Base-by-base conservation (phyloP, 2,329 filamentous ascomycete genomes). In the Lecanicillium sp. region DNA sequence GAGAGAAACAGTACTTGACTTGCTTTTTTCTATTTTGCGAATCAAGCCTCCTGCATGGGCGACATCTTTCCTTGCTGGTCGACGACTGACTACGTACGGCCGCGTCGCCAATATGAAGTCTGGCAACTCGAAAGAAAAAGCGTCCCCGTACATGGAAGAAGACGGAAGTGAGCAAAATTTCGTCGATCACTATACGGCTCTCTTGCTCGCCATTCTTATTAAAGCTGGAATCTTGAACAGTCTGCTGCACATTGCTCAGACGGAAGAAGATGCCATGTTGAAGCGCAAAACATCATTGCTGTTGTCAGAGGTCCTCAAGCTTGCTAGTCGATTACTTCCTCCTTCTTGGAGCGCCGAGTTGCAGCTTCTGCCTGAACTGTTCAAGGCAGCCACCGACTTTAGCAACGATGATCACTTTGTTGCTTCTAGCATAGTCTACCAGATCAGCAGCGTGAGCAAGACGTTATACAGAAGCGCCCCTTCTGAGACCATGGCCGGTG, bases 391-490 rank as follows among this genome's bases (percentile, higher is more conserved):
- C 4, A 77, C 87, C 2, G 77, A 82, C 27, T 88, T 90, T 57
- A 73, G 79, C 19, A 74, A 81, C 17, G 81, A 90, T 24, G 77
- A 82, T 20, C 83, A 88, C 47, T 90, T 90, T 56, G 75, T 86
- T 49, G 89, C 91, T 6, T 90, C 89, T 7, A 84, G 89, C 7
- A 94, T 94, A 15, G 88, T 98, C 11, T 98, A 97, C 60, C 93
- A 97, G 62, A 95, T 98, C 46, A 95, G 95, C 68, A 96, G 91
- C 62, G 90, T 98, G 55, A 98, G 91, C 64, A 82, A 89, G 53
- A 97, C 90, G 0, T 70, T 98, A 12, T 94, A 94, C 61, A 79
- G 90, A 49, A 94, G 88, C 40, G 79, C 81, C 5, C 76, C 78
- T 2, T 71, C 75, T 0, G 66, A 66, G 3, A 59, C 60, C 1